Base-by-base conservation (phyloP, 2,329 filamentous ascomycete species). In the Alternaria brassicicola region DNA sequence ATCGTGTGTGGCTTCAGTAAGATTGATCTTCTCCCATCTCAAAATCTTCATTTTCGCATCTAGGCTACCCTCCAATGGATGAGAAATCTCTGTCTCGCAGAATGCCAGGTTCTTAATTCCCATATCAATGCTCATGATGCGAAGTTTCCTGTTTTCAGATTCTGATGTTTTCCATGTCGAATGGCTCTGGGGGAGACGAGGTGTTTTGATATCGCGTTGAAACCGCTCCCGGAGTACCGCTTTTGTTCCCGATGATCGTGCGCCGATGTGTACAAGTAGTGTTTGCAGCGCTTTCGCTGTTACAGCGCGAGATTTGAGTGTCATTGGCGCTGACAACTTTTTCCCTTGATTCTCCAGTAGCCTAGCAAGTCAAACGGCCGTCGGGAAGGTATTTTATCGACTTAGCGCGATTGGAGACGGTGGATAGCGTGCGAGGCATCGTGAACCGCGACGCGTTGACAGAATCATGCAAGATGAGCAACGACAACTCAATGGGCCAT, bases 91-190 rank as follows among this genome's bases (percentile, higher is more conserved):
- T 30, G 91, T 75, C 60, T 91, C 82, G 63, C 89, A 90, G 72
- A 87, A 92, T 1, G 91, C 91, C 4, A 96, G 80, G 73, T 96
- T 96, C 41, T 86, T 87, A 64, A 96, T 90, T 4, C 92, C 92
- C 86, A 95, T 89, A 74, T 96, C 92, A 61, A 96, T 89, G 72
- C 90, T 93, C 31, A 95, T 76, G 23, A 95, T 82, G 41, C 88
- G 58, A 1, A 67, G 36, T 26, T 61, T 57, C 9, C 42, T 52
- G 12, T 30, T 47, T 21, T 38, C 38, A 10, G 51, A 39, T 6
- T 52, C 45, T 28, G 17, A 46, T 4, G 5, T 23, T 23, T 55
- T 8, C 47, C 54, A 49, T 46, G 45, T 46, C 52, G 39, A 30
- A 28, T 23, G 39, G 35, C 30, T 48, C 4, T 38, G 13, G 15